Percentiles rank a stretch among this genome's conserved stretches.
These are phyloP conservation scores for Dothideomycetidae sp. DNA, from an alignment of 2,329 filamentous ascomycete species.

Conservation along the genomic window DNA sequence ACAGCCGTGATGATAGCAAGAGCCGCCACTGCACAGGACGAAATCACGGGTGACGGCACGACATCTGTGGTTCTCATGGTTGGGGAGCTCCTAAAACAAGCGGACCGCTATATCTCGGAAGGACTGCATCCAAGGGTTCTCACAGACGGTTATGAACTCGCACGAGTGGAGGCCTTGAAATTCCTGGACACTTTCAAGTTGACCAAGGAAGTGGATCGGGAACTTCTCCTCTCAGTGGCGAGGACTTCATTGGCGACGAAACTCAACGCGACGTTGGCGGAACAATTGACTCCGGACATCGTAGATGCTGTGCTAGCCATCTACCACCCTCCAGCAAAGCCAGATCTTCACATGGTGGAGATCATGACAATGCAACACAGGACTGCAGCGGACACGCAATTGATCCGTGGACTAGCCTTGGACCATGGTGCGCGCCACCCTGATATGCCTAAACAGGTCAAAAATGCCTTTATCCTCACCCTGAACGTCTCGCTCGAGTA, in stretches of 20 bases:
- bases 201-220: constrained; percentile 72
- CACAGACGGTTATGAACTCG: constrained; percentile 94
- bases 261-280: constrained; percentile 74
- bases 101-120: constrained; percentile 87
- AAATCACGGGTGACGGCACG: constrained; percentile 95
- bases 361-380: constrained; percentile 99
- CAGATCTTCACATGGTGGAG: constrained; percentile 97
- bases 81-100: constrained; percentile 94
- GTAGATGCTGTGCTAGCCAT: constrained; percentile 94
- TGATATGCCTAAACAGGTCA: constrained; percentile 92
- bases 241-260: constrained; percentile 92
- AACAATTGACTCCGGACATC: constrained; percentile 85
- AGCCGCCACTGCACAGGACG: constrained; percentile 92
- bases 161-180: constrained; percentile 83
- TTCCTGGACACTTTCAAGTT: constrained; percentile 95
- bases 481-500: constrained; percentile 96
- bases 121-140: constrained; percentile 94
- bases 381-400: constrained; percentile 85
- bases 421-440: constrained; percentile 94
- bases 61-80: constrained; percentile 92
- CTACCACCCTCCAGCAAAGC: constrained; percentile 76
- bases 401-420: constrained; percentile 82
- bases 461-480: constrained; percentile 89
- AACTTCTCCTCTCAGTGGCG: constrained; percentile 84
- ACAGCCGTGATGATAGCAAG: constrained; percentile 72